phyloP scores from a whole-genome alignment of 306 rosid genomes.

The Medicago arabica region DNA sequence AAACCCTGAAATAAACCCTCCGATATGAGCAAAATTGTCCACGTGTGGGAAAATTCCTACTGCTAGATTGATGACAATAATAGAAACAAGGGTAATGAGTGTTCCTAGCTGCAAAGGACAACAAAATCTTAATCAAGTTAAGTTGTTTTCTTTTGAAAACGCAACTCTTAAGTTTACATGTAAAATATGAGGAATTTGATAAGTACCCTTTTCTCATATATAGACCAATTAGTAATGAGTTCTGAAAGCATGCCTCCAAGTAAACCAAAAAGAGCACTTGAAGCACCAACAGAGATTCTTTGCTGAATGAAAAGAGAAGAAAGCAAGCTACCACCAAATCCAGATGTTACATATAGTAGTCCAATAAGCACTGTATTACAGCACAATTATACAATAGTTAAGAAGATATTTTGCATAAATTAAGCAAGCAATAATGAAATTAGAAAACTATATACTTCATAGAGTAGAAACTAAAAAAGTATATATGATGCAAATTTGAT shows the following conservation, averaged over 20 bases:
- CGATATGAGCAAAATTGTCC: conserved; percentile 96
- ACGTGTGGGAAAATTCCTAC: conserved; percentile 95
- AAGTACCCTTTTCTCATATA: conserved; percentile 81
- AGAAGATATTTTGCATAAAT: conserved; percentile 10
- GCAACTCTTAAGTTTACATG: not conserved
- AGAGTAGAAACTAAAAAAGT: conserved; percentile 18
- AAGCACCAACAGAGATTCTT: conserved; percentile 95
- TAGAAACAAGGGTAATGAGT: conserved; percentile 69
- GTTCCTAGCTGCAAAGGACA: conserved; percentile 70
- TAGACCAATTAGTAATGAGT: conserved; percentile 93
- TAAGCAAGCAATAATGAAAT: conserved; percentile 14
- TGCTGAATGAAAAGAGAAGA: conserved; percentile 86
- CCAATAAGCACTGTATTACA: conserved; percentile 72
- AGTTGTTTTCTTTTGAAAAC: conserved; percentile 25
- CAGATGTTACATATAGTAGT: conserved; percentile 76
- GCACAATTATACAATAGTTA: conserved; percentile 27
- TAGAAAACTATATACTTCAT: conserved; percentile 10
- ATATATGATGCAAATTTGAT: conserved; percentile 14
- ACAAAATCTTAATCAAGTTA: conserved; percentile 22
- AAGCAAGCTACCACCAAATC: conserved; percentile 92
- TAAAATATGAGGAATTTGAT: conserved; percentile 25
- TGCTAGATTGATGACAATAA: conserved; percentile 78
- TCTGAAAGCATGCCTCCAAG: conserved; percentile 98
- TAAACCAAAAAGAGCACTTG: conserved; percentile 96
- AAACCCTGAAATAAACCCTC: conserved; percentile 91